Conservation (phyloP, 139 green algal species). For the Micractinium conductrix region DNA sequence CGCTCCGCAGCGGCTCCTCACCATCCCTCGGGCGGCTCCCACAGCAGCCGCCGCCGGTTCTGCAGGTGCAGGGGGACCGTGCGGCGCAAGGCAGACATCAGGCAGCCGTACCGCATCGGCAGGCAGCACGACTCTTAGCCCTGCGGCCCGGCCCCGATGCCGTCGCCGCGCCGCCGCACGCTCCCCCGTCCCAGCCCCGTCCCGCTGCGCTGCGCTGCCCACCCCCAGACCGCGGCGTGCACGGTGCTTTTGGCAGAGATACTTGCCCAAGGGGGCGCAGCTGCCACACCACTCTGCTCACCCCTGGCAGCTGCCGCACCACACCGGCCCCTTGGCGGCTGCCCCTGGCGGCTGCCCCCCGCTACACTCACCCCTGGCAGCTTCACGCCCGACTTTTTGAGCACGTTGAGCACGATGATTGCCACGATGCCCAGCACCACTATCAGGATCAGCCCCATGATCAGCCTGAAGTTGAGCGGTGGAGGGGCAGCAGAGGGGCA, state of each 20-base stretch:
- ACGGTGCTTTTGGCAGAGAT: too few species aligned
- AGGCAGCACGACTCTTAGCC: too few species aligned
- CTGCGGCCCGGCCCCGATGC: too few species aligned
- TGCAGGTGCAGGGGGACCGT: neutral
- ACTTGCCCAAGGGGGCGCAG: neutral
- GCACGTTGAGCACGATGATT: constrained; percentile 71
- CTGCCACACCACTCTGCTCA: neutral
- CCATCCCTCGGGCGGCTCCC: neutral
- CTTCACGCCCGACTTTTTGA: constrained; percentile 29
- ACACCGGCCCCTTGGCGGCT: neutral
- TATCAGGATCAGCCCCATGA: constrained; percentile 79
- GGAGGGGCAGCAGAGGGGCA: too few species aligned
- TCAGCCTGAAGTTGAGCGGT: constrained; percentile 63
- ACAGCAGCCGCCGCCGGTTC: constrained; percentile 18
- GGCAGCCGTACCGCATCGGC: too few species aligned
- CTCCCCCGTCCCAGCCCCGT: too few species aligned
- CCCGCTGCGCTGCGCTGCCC: too few species aligned
- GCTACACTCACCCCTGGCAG: constrained; percentile 24
- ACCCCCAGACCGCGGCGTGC: too few species aligned
- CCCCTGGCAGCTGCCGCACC: neutral
- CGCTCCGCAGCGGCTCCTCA: too few species aligned
- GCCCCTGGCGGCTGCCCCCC: neutral
- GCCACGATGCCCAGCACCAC: constrained; percentile 72
- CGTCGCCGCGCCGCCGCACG: too few species aligned
- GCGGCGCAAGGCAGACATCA: neutral